phyloP scores from a whole-genome alignment of 352 stramenopile species.

The Thraustochytrium sp. region DNA sequence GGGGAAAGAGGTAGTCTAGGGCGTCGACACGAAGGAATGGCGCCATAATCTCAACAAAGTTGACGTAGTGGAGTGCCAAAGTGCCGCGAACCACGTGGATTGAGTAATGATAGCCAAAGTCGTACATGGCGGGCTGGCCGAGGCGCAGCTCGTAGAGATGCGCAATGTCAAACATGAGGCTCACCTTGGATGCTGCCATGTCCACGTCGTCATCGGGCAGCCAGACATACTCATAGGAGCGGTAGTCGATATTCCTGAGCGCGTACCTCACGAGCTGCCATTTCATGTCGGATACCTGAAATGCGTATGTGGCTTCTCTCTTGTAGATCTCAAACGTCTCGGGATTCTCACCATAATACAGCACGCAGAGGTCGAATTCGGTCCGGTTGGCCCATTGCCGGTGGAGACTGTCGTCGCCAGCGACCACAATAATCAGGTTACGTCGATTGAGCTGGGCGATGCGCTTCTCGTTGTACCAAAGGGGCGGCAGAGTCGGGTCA shows the following conservation, averaged over 20 bases:
- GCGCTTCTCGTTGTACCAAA: background rate
- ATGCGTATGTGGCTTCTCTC: background rate
- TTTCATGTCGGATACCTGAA: background rate
- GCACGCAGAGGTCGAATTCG: constrained; percentile 16
- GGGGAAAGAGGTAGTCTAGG: background rate
- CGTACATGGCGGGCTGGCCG: constrained; percentile 31
- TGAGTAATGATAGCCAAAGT: background rate
- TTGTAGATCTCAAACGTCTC: background rate
- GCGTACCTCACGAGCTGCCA: constrained; percentile 28
- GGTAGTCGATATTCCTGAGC: background rate
- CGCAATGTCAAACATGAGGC: constrained; percentile 5
- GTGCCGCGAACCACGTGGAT: background rate
- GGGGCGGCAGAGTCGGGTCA: background rate
- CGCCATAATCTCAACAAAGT: constrained; percentile 40
- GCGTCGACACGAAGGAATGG: constrained; percentile 35
- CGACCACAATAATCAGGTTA: constrained; percentile 9
- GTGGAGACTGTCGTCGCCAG: constrained; percentile 5
- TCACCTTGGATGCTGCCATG: constrained; percentile 12
- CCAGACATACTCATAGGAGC: constrained; percentile 23
- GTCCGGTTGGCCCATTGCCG: background rate
- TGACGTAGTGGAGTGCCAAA: constrained; percentile 2
- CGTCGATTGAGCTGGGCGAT: background rate
- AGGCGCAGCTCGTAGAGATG: background rate
- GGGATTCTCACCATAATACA: constrained; percentile 3
- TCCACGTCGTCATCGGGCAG: constrained; percentile 30